phyloP scores from a whole-genome alignment of 2,329 filamentous ascomycete genomes.

The Delphinella strobiligena region DNA sequence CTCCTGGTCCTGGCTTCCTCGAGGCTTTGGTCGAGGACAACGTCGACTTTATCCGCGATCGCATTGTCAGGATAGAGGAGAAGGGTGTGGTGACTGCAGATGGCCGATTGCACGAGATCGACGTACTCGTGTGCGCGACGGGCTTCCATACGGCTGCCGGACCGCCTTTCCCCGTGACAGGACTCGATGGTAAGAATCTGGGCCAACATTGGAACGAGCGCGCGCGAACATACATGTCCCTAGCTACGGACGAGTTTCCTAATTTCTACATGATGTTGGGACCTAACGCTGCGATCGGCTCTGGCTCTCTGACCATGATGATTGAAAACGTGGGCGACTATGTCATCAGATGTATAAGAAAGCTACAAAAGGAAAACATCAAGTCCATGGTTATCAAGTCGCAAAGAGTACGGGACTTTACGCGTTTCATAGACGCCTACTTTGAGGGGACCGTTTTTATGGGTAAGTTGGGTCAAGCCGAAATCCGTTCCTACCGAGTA shows the following conservation, averaged over 20 bases:
- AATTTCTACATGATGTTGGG: conserved; percentile 32
- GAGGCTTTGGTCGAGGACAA: conserved; percentile 37
- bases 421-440: conserved; percentile 30
- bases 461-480: too few species aligned
- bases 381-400: conserved; percentile 32
- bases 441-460: conserved; percentile 35
- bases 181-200: conserved; percentile 19
- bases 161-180: conserved; percentile 27
- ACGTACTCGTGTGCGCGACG: conserved; percentile 27
- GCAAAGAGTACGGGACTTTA: conserved; percentile 39
- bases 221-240: conserved; percentile 13
- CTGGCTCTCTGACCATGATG: conserved; percentile 29
- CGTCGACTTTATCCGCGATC: conserved; percentile 30
- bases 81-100: conserved; percentile 29
- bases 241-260: conserved; percentile 17
- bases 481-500: too few species aligned
- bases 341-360: conserved; percentile 13
- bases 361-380: conserved; percentile 25
- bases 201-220: conserved; percentile 23
- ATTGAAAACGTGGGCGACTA: conserved; percentile 29
- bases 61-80: conserved; percentile 25
- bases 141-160: conserved; percentile 29
- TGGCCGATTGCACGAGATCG: conserved; percentile 25
- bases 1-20: conserved; percentile 40
- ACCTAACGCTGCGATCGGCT: conserved; percentile 28